Conservation (phyloP, 768 basidiomycete genomes). For the Leccinum subgranulosum region DNA sequence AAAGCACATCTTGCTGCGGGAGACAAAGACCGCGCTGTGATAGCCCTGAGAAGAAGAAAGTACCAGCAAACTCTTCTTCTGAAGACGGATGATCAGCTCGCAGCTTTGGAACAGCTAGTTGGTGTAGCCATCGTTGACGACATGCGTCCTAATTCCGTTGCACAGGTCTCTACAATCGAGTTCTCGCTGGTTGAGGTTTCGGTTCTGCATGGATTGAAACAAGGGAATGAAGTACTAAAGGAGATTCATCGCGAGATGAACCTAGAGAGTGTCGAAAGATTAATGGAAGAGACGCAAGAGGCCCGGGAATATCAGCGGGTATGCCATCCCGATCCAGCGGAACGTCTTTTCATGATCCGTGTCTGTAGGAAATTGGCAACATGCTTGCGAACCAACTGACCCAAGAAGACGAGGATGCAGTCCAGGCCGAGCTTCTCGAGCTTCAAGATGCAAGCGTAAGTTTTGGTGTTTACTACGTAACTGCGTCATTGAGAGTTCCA, state of each 20-base stretch:
- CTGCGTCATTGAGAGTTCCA: constrained; percentile 13
- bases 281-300: constrained; percentile 90
- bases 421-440: constrained; percentile 74
- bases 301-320: constrained; percentile 91
- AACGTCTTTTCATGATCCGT: not conserved
- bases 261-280: constrained; percentile 86
- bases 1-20: constrained; percentile 76
- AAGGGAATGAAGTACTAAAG: constrained; percentile 90
- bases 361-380: constrained; percentile 80
- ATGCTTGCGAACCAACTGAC: constrained; percentile 80
- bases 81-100: constrained; percentile 89
- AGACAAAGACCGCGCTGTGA: constrained; percentile 82
- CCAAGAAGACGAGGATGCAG: constrained; percentile 90
- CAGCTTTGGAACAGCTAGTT: constrained; percentile 86
- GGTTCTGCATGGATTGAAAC: constrained; percentile 87
- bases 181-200: constrained; percentile 94
- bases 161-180: constrained; percentile 91
- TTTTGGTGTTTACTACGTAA: constrained; percentile 4
- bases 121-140: constrained; percentile 23
- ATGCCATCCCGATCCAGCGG: constrained; percentile 19
- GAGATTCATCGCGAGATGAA: constrained; percentile 95
- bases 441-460: constrained; percentile 66
- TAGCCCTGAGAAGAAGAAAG: constrained; percentile 86
- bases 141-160: not conserved
- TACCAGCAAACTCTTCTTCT: constrained; percentile 86